Base-by-base conservation (phyloP, 805 yeast species). In the Ogataea henricii region DNA sequence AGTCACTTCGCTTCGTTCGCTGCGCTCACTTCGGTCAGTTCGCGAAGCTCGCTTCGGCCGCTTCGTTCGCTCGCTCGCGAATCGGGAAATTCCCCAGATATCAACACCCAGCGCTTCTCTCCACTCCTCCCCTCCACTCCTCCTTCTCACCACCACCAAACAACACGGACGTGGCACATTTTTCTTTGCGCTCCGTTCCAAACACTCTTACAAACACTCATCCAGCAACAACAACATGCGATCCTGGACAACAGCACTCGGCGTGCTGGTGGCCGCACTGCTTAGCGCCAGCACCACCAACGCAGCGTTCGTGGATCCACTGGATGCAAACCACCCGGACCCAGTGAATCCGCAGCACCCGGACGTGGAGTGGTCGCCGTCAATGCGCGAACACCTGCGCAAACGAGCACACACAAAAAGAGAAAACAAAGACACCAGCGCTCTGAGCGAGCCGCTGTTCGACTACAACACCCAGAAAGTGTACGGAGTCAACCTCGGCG, bases 401-500 rank as follows among this genome's bases (percentile, higher is more conserved):
- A 49, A 47, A 35, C 29, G 49, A 35, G 41, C 29, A 6, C 41
- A 27, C 30, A 40, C 29, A 17, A 46, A 47, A 41, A n/a, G 42
- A 23, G 52, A 43, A 2, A 50, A 51, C 6, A 30, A 46, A 20
- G 37, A 36, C 39, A 38, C 33, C 2, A n/a, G n/a, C n/a, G 47
- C 41, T 10, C 44, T 23, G 4, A 33, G 38, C 18, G 47, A 48
- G 10, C 18, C 48, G 14, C 39, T 43, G 17, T 46, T 45, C 39
- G 53, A 64, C 37, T 68, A 69, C 43, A 21, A 39, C 0, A 43
- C 34, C 4, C 55, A 57, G 6, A 68, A 63, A 35, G 58, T 69
- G 26, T 52, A 54, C 40, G 84, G 83, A 36, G 77, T 82, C 12
- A 74, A 79, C 22, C 58, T 85, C 12, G 91, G 90, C 26, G 89